Base-by-base conservation (phyloP, 345 rosid genomes). In the Citrus cavaleriei region DNA sequence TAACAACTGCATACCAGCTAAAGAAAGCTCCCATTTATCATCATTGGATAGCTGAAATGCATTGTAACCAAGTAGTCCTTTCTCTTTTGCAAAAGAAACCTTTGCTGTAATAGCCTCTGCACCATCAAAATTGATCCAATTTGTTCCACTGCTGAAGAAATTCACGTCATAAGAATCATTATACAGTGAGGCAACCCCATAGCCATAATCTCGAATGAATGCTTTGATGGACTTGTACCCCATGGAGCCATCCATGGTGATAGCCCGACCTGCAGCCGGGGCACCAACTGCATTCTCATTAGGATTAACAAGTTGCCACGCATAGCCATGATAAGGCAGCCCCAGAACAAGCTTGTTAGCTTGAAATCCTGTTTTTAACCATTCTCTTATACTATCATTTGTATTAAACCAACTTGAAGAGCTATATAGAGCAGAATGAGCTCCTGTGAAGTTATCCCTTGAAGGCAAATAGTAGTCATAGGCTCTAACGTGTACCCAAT, bases 321-420 rank as follows among this genome's bases (percentile, higher is more conserved):
- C 78, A 32, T 25, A 84, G 27, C 86, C 86, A 66, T 84, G 78
- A 49, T 46, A 84, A 67, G 86, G 82, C 75, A 84, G 35, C 6
- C 82, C 82, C 66, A 84, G 8, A 74, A 78, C 84, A 35, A 84
- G 70, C 38, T 78, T 84, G 7, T 49, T 28, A 4, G 78, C 72
- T 3, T 77, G 40, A 21, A 84, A 55, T 59, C 81, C 87, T 63
- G 21, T 81, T 12, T 62, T 37, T 19, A 85, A 34, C 85, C 83
- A 85, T 38, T 76, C 79, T 3, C 5, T 70, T 21, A 85, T 74
- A 2, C 57, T 77, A 30, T 12, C 2, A 68, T 84, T 78, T 0
- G 77, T 49, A 18, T 66, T 81, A 4, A 51, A n/a, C 66, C 57
- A 16, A 6, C 67, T 35, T 9, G 69, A 64, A 16, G 83, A 72